These are phyloP conservation scores for Vachellia collinsii DNA, from an alignment of 306 rosid genomes.

Conservation along the genomic window DNA sequence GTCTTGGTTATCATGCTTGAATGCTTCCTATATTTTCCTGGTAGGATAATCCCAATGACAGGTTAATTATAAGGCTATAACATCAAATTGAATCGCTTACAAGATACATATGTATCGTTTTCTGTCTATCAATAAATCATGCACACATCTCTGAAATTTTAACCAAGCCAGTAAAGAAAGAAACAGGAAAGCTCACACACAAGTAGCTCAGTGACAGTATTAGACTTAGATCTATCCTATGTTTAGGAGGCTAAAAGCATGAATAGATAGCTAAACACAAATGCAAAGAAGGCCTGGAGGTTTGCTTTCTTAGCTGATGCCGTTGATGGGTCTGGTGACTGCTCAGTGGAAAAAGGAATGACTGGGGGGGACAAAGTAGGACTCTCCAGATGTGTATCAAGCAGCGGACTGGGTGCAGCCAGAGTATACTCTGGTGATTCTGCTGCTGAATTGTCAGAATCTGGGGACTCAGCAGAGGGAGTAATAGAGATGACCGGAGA, in stretches of 20 bases:
- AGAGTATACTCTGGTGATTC: conserved; percentile 38
- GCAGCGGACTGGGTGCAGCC: conserved; percentile 37
- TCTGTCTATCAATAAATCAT: conserved; percentile 3
- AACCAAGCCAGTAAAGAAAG: conserved; percentile 36
- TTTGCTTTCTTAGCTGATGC: conserved; percentile 44
- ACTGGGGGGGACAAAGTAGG: conserved; percentile 47
- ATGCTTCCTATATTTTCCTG: conserved; percentile 8
- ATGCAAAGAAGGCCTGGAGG: conserved; percentile 35
- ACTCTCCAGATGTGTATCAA: conserved; percentile 31
- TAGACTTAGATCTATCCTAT: conserved; percentile 11
- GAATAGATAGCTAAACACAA: conserved; percentile 43
- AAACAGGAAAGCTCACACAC: conserved; percentile 25
- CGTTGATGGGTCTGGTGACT: conserved; percentile 45
- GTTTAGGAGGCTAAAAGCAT: conserved; percentile 50
- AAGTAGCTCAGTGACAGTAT: conserved; percentile 32
- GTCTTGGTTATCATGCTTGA: conserved; percentile 25
- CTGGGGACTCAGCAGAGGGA: conserved; percentile 48
- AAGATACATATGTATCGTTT: not conserved
- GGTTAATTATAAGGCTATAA: conserved; percentile 25
- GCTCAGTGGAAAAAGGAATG: conserved; percentile 60
- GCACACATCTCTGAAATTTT: conserved; percentile 24
- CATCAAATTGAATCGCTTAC: conserved; percentile 15
- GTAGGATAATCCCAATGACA: conserved; percentile 14
- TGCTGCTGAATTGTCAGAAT: conserved; percentile 33
- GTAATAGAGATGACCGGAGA: conserved; percentile 27